Base-by-base conservation (phyloP, 306 rosid species). In the Cotoneaster glaucophyllus region DNA sequence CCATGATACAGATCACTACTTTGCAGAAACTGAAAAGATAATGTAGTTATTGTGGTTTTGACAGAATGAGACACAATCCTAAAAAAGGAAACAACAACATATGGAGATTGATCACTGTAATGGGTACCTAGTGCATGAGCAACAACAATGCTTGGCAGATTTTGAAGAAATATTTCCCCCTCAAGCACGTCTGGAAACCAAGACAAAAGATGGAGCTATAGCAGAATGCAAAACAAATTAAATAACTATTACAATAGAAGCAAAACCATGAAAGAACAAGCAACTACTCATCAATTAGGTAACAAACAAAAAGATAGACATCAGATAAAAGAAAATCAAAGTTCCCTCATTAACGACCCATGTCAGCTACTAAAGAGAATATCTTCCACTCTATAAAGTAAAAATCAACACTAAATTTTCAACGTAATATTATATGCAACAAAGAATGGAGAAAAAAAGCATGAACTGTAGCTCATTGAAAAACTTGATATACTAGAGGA, bases 101-200 rank as follows among this genome's bases (percentile, higher is more conserved):
- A 53, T 17, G 64, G 14, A 69, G 73, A 64, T 67, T 59, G 64
- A 21, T 44, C 26, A 50, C 48, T 28, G 65, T 32, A 31, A 65
- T 69, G 79, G 58, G 64, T 87, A 92, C 98, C 97, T 89, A 95
- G 80, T 14, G 92, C 98, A 89, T 90, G 97, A 79, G 97, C 97
- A 77, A 92, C 80, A 54, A 95, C 84, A 80, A 90, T 90, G 82
- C 97, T 95, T 25, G 97, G 97, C 81, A 95, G 84, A 82, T 92
- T 95, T 84, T 95, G 98, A 84, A 95, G 98, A 85, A 95, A 95
- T 84, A 95, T 90, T 73, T 95, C 97, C 76, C 97, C 97, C 82
- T 92, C 97, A 54, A 95, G 97, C 79, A 95, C 89, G 41, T 89
- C 97, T 95, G 88, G 25, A 54, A 70, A 79, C 70, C 82, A 50